These are phyloP conservation scores for Phytophthora capsici DNA, from an alignment of 352 stramenopile genomes.

Conservation along the genomic window DNA sequence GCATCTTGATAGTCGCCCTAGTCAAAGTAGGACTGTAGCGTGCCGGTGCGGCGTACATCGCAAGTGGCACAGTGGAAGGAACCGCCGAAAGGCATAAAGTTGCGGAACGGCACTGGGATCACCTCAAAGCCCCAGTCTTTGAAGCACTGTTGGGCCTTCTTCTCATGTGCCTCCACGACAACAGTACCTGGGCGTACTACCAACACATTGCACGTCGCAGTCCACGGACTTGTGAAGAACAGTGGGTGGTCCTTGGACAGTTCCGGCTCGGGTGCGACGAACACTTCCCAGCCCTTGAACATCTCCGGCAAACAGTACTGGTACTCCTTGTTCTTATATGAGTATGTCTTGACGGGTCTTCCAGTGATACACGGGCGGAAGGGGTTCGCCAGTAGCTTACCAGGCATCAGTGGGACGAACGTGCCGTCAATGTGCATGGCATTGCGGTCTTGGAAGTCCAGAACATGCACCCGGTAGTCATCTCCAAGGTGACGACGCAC, in stretches of 20 bases:
- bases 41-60: slow-evolving; percentile 83
- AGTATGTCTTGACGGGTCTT: slow-evolving; percentile 84
- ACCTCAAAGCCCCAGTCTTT: slow-evolving; percentile 91
- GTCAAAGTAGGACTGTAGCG: slow-evolving; percentile 89
- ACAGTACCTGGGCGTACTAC: slow-evolving; percentile 84
- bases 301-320: slow-evolving; percentile 90
- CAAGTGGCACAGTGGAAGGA: slow-evolving; percentile 92
- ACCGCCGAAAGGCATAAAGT: slow-evolving; percentile 91
- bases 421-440: slow-evolving; percentile 93
- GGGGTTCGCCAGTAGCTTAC: slow-evolving; percentile 88
- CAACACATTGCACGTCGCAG: slow-evolving; percentile 90
- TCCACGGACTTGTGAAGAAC: slow-evolving; percentile 92
- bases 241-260: slow-evolving; percentile 81
- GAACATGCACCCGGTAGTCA: slow-evolving; percentile 86
- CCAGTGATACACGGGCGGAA: slow-evolving; percentile 90
- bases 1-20: neutral
- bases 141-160: slow-evolving; percentile 79
- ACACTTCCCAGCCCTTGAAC: slow-evolving; percentile 93
- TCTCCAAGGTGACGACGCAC: slow-evolving; percentile 86
- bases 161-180: slow-evolving; percentile 88
- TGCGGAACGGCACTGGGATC: slow-evolving; percentile 89
- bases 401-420: slow-evolving; percentile 87
- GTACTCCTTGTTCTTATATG: slow-evolving; percentile 90
- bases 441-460: slow-evolving; percentile 92
- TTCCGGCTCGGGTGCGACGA: slow-evolving; percentile 85